A percentile compares a stretch with the other conserved stretches of the same genome.
Evolutionary conservation across 2,329 filamentous ascomycete species (phyloP).

Genomic region (Pseudofabraea citricarpa): DNA sequence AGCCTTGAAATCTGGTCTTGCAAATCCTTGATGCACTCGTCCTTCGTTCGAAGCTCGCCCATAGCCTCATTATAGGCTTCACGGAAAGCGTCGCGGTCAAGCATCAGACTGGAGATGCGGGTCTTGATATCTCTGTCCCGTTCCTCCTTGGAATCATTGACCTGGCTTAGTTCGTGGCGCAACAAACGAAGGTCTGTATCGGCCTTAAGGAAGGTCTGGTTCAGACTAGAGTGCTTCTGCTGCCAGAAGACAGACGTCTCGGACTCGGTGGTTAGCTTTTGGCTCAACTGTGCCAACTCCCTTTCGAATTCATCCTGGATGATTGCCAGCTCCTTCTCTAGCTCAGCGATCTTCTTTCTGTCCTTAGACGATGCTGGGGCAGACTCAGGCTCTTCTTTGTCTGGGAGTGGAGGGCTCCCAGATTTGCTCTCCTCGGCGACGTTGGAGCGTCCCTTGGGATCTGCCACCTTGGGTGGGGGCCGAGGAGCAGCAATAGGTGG

Average conservation of each 20-base stretch:
- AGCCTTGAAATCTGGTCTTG: conserved; percentile 59
- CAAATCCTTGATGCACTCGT: conserved; percentile 51
- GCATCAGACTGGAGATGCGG: conserved; percentile 19
- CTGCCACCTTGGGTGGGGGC: conserved; percentile 16
- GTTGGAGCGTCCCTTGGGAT: conserved; percentile 15
- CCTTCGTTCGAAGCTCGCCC: conserved; percentile 41
- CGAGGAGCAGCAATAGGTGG: conserved; percentile 18
- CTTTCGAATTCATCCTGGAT: conserved; percentile 50
- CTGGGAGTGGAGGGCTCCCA: conserved; percentile 7
- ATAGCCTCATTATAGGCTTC: conserved; percentile 44
- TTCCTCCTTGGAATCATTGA: conserved; percentile 41
- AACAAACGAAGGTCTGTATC: conserved; percentile 50
- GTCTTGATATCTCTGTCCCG: conserved; percentile 24
- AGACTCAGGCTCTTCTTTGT: conserved; percentile 6
- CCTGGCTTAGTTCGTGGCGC: conserved; percentile 42
- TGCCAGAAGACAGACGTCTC: conserved; percentile 55
- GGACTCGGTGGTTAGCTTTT: conserved; percentile 39
- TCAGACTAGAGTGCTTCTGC: conserved; percentile 45
- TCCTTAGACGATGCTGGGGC: conserved; percentile 31
- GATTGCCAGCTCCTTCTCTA: conserved; percentile 46
- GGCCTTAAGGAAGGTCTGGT: conserved; percentile 46
- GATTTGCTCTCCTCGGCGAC: conserved; percentile 8
- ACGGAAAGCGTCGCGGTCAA: conserved; percentile 34
- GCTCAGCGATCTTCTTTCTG: conserved; percentile 43
- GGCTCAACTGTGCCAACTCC: conserved; percentile 47